Evolutionary conservation across 1,284 basidiomycete genomes (phyloP).

Genomic region (Coniferiporia weirii): DNA sequence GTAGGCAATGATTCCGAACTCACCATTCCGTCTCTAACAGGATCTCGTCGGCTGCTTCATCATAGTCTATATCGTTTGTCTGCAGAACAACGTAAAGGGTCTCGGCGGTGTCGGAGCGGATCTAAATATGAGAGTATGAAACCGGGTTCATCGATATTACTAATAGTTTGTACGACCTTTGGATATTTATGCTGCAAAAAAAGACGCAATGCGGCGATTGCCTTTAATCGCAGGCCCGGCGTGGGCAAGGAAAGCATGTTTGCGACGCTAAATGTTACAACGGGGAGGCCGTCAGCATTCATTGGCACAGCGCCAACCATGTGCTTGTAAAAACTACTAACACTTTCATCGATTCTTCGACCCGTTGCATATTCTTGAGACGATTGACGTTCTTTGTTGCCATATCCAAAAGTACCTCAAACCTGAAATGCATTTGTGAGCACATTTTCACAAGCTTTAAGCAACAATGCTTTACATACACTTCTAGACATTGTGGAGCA

Average conservation of each 20-base stretch:
- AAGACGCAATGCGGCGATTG: conserved; percentile 41
- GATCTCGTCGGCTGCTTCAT: conserved; percentile 70
- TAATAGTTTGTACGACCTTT: conserved; percentile 43
- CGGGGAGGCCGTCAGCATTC: background rate
- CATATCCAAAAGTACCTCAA: conserved; percentile 42
- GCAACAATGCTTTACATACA: conserved; percentile 21
- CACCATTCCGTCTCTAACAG: conserved; percentile 83
- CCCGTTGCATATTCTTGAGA: conserved; percentile 75
- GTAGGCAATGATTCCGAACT: conserved; percentile 19
- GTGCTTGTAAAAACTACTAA: conserved; percentile 31
- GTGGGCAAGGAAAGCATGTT: conserved; percentile 53
- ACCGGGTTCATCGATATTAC: background rate
- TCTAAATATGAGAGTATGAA: conserved; percentile 36
- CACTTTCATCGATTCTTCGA: conserved; percentile 79
- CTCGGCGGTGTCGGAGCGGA: conserved; percentile 77
- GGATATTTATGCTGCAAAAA: conserved; percentile 79
- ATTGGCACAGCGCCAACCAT: background rate
- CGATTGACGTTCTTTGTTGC: conserved; percentile 54
- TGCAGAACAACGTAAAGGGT: conserved; percentile 73
- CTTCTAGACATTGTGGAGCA: conserved; percentile 44
- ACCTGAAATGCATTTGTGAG: conserved; percentile 30
- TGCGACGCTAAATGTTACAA: conserved; percentile 45
- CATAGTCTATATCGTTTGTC: conserved; percentile 56
- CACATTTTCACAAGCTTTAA: conserved; percentile 15
- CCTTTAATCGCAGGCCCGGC: conserved; percentile 36